phyloP scores from a whole-genome alignment of 1,284 basidiomycete genomes.

The Malassezia yamatoensis region DNA sequence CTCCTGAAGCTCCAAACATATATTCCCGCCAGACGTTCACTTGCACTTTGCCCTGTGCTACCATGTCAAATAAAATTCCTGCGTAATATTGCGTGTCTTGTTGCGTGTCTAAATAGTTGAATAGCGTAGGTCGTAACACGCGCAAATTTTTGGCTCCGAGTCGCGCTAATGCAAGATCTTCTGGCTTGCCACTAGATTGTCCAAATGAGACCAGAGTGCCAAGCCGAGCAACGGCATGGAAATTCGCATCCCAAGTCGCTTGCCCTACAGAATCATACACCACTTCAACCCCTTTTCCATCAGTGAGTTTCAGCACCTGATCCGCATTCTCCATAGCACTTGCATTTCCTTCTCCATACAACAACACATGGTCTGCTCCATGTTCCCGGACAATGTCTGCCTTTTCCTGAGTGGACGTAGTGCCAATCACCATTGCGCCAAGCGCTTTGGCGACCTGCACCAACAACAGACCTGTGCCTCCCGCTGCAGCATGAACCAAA shows the following conservation, averaged over 20 bases:
- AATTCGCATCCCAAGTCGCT: constrained; percentile 54
- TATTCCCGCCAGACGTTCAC: constrained; percentile 62
- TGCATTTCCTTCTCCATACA: constrained; percentile 55
- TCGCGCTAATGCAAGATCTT: constrained; percentile 61
- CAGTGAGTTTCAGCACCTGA: constrained; percentile 57
- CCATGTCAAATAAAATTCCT: constrained; percentile 59
- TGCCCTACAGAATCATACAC: constrained; percentile 87
- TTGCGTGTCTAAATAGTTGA: constrained; percentile 54
- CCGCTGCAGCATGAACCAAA: constrained; percentile 80
- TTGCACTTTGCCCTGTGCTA: constrained; percentile 59
- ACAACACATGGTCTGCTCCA: constrained; percentile 77
- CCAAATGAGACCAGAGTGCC: constrained; percentile 68
- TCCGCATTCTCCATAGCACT: constrained; percentile 9
- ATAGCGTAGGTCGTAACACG: constrained; percentile 44
- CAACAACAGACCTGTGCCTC: constrained; percentile 56
- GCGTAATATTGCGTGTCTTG: constrained; percentile 64
- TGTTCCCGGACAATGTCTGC: constrained; percentile 67
- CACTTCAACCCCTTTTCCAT: constrained; percentile 66
- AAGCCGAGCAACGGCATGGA: constrained; percentile 57
- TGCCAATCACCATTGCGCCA: constrained; percentile 84
- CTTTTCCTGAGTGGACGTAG: constrained; percentile 77
- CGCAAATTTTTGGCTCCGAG: constrained; percentile 74
- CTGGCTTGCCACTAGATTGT: constrained; percentile 63
- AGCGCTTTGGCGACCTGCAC: constrained; percentile 52
- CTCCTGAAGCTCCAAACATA: constrained; percentile 69